These are phyloP conservation scores for Bipolaris cookei DNA, from an alignment of 2,329 filamentous ascomycete genomes.

Conservation along the genomic window DNA sequence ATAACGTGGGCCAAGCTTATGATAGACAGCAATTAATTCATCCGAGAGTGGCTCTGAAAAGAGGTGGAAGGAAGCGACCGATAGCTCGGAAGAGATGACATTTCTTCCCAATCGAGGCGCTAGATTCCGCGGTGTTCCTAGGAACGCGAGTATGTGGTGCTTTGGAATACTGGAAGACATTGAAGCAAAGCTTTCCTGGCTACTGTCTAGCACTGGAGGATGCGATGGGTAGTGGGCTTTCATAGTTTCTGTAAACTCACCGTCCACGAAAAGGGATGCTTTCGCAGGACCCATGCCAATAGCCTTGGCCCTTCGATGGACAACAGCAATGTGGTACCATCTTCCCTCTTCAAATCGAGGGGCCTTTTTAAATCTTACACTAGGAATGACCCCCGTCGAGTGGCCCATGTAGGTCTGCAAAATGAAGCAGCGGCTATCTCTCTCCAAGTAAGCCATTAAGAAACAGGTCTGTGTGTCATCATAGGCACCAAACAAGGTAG, in stretches of 20 bases:
- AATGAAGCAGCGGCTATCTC: slow-evolving; percentile 91
- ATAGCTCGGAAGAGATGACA: slow-evolving; percentile 80
- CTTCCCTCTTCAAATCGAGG: slow-evolving; percentile 73
- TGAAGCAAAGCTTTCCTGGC: slow-evolving; percentile 72
- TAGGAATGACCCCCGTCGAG: slow-evolving; percentile 68
- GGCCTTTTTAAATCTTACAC: slow-evolving; percentile 92
- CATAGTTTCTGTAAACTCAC: slow-evolving; percentile 90
- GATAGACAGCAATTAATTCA: slow-evolving; percentile 89
- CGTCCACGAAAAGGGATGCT: slow-evolving; percentile 88
- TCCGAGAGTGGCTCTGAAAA: slow-evolving; percentile 89
- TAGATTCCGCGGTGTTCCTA: slow-evolving; percentile 90
- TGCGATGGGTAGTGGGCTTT: slow-evolving; percentile 85
- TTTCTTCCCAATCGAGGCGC: slow-evolving; percentile 76
- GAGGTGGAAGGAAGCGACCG: slow-evolving; percentile 85
- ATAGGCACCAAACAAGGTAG: slow-evolving; percentile 94
- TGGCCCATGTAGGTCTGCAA: slow-evolving; percentile 93
- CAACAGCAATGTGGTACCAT: slow-evolving; percentile 94
- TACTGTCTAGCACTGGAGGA: slow-evolving; percentile 68
- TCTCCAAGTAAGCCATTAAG: slow-evolving; percentile 89
- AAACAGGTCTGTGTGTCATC: slow-evolving; percentile 93
- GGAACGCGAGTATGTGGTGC: slow-evolving; percentile 83
- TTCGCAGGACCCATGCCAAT: slow-evolving; percentile 74
- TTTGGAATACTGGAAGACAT: slow-evolving; percentile 65
- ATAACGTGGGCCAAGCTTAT: slow-evolving; percentile 87
- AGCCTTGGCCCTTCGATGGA: slow-evolving; percentile 76